These are phyloP conservation scores for Sporisorium sorghi DNA, from an alignment of 1,284 basidiomycete species.

Conservation along the genomic window DNA sequence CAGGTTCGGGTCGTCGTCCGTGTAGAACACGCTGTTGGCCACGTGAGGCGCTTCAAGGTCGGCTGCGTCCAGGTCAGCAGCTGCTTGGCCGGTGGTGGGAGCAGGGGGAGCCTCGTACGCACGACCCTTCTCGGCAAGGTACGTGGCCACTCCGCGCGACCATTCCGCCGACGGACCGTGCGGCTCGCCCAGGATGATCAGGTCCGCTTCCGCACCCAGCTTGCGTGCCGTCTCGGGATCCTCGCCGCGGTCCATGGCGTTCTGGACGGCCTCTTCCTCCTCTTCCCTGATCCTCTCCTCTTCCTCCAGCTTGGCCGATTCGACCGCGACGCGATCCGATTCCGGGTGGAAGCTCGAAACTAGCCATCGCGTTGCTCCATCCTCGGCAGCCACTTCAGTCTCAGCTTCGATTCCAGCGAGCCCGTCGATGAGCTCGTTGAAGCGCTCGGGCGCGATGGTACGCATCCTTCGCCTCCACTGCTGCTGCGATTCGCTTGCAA, in stretches of 20 bases:
- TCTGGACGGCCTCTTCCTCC: constrained; percentile 60
- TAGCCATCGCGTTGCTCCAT: constrained; percentile 34
- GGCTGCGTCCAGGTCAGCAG: constrained; percentile 2
- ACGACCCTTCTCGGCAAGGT: constrained; percentile 61
- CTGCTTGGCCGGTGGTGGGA: constrained; percentile 9
- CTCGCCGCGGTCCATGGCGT: constrained; percentile 65
- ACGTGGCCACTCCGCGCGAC: constrained; percentile 64
- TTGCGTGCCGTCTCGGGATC: constrained; percentile 59
- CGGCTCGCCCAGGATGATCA: constrained; percentile 67
- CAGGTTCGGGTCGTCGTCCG: constrained; percentile 62
- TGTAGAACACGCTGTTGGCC: constrained; percentile 38
- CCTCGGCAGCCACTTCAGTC: constrained; percentile 2
- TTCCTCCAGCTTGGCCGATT: constrained; percentile 50
- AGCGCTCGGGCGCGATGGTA: constrained; percentile 48
- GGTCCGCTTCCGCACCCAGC: constrained; percentile 66
- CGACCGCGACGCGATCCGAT: constrained; percentile 47
- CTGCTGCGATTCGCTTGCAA: constrained; percentile 32
- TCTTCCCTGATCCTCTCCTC: constrained; percentile 54
- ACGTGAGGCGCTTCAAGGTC: constrained; percentile 29
- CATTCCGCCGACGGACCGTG: constrained; percentile 59
- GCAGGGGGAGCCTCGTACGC: constrained; percentile 62
- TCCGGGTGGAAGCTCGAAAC: constrained; percentile 45
- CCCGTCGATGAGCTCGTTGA: constrained; percentile 48
- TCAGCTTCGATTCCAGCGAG: constrained; percentile 32
- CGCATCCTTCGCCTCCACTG: constrained; percentile 47